Evolutionary conservation across 2,329 filamentous ascomycete genomes (phyloP), one percentile per base, ranked within the genome.

Genomic region (Elsinoe arachidis): DNA sequence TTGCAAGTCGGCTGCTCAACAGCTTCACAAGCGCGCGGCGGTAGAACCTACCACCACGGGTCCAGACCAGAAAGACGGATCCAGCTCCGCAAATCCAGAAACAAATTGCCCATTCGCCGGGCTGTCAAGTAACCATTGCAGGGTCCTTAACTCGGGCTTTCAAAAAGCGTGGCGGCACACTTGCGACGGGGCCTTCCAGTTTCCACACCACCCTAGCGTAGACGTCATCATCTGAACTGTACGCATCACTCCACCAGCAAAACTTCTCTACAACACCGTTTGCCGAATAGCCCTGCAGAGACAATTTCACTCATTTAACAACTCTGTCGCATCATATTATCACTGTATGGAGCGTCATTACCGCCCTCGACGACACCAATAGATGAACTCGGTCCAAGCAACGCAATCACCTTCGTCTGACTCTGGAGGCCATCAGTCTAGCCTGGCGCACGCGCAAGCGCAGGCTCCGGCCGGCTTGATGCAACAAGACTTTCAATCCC

Each of bases 401-500:
- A 34, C 34, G 5, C n/a, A 53, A 12, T 53, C 49, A 53, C 35
- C 49, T 38, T 53, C 33, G n/a, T 38, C 35, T 34, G 49, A 39
- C 26, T 53, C 34, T 53, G 49, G 49, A 53, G 49, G 33, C 15
- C 34, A 39, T 17, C 17, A 26, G 49, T 39, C 49, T 53, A 47
- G 35, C 37, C 43, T 56, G 55, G 58, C 58, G 49, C 47, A 34
- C 21, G 46, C 56, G 49, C 47, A 39, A 30, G 54, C 58, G 34
- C 56, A 54, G 38, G 38, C 47, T 35, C 39, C 35, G 41, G 59
- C 66, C 61, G 69, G 60, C 68, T 75, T 73, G 65, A 77, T 77
- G 74, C 68, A 71, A 62, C 63, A 69, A 64, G 61, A 73, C 73
- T 72, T 62, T 34, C 55, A 60, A 56, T 51, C 64, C 34, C 56